Evolutionary conservation across 2,329 filamentous ascomycete species (phyloP).

Genomic region (Colletotrichum sp.): DNA sequence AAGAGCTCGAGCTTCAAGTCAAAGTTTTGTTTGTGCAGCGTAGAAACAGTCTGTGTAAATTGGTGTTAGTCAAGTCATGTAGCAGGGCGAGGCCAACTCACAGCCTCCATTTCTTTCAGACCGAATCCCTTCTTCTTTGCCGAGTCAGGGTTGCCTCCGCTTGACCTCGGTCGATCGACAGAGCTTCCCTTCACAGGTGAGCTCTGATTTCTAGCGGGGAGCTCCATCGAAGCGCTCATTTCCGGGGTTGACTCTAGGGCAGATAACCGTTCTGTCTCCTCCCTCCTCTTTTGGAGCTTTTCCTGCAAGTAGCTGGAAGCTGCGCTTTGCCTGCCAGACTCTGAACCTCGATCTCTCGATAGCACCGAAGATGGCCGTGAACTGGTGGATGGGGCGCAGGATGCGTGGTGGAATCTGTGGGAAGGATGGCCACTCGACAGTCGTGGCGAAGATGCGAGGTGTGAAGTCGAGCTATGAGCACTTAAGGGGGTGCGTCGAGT

Average conservation of each 20-base stretch:
- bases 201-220: constrained; percentile 35
- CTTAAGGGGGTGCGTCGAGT: constrained; percentile 40
- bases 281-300: constrained; percentile 54
- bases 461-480: constrained; percentile 46
- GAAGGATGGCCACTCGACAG: constrained; percentile 36
- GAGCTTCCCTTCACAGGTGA: constrained; percentile 44
- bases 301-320: constrained; percentile 61
- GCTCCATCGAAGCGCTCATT: constrained; percentile 42
- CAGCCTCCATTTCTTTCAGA: constrained; percentile 72
- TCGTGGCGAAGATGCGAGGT: constrained; percentile 40
- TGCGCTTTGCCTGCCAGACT: constrained; percentile 42
- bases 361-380: constrained; percentile 44
- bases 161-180: constrained; percentile 46
- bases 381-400: constrained; percentile 36
- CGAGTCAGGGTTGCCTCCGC: constrained; percentile 40
- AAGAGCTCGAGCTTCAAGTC: constrained; percentile 77
- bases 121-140: constrained; percentile 61
- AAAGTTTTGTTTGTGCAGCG: constrained; percentile 77
- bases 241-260: constrained; percentile 41
- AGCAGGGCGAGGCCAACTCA: constrained; percentile 30
- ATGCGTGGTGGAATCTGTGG: constrained; percentile 45
- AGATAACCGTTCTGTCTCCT: constrained; percentile 49
- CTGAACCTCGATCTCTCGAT: constrained; percentile 46
- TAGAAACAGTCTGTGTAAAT: constrained; percentile 62
- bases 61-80: constrained; percentile 4